Percentiles rank a stretch among this genome's conserved stretches.
Evolutionary conservation across 2,329 filamentous ascomycete species (phyloP).

Genomic region (Colletotrichum echinochloae): DNA sequence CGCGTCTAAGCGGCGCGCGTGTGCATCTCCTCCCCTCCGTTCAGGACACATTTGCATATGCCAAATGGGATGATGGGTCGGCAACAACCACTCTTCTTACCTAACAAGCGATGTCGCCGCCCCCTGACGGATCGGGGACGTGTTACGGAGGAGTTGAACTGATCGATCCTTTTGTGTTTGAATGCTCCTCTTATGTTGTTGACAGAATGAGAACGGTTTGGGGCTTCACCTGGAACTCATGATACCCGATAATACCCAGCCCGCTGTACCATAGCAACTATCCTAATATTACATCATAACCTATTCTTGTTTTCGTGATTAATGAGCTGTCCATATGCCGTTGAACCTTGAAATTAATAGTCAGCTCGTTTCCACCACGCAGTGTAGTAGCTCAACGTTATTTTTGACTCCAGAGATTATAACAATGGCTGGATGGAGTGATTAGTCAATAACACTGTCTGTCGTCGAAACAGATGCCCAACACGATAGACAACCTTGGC

Average conservation of each 20-base stretch:
- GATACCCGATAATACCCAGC: conserved; percentile 20
- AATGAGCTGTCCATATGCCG: too few relatives aligned
- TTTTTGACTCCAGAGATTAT: neutral
- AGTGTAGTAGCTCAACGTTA: neutral
- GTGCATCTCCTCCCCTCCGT: neutral
- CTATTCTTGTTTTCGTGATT: neutral
- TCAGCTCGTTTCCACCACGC: too few relatives aligned
- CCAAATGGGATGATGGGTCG: neutral
- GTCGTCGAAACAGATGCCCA: neutral
- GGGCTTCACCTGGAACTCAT: conserved; percentile 5
- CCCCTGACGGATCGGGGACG: neutral
- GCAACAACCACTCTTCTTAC: neutral
- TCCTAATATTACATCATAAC: neutral
- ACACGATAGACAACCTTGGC: conserved; percentile 1
- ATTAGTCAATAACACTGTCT: neutral
- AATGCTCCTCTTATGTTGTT: neutral
- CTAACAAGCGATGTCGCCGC: neutral
- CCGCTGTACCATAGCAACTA: conserved; percentile 3
- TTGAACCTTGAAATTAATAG: too few relatives aligned
- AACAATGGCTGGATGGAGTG: too few relatives aligned
- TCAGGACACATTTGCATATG: neutral
- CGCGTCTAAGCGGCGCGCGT: conserved; percentile 52
- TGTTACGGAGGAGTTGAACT: neutral
- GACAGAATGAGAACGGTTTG: conserved; percentile 13
- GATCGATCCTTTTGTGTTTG: neutral